phyloP scores from a whole-genome alignment of 164 flowering plant genomes.

The Berberis vulgaris region DNA sequence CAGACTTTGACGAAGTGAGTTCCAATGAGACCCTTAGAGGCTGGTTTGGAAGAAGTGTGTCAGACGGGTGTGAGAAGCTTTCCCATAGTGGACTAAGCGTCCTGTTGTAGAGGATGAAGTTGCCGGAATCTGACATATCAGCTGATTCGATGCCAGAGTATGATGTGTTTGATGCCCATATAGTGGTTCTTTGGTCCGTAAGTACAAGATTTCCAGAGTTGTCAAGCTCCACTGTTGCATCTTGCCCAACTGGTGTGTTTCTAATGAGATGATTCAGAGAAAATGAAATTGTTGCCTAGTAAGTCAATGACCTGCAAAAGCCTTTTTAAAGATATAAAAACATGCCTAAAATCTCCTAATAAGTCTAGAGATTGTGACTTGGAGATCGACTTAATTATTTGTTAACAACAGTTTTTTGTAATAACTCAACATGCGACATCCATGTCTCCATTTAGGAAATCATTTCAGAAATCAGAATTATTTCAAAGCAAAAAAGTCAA shows the following conservation, averaged over 20 bases:
- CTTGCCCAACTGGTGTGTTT: conserved; percentile 63
- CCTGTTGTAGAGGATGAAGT: conserved; percentile 42
- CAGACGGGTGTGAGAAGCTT: conserved; percentile 76
- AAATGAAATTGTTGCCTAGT: conserved; percentile 31
- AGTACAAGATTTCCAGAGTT: conserved; percentile 67
- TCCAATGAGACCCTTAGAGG: conserved; percentile 46
- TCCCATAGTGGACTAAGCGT: conserved; percentile 39
- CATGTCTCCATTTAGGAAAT: too few species aligned
- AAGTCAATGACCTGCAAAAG: conserved; percentile 29
- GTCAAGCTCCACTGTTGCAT: conserved; percentile 63
- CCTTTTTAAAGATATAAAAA: conserved; percentile 7
- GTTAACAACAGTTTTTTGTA: too few species aligned
- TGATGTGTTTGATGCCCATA: conserved; percentile 79
- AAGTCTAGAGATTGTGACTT: neutral
- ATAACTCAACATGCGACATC: too few species aligned
- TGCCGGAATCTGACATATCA: conserved; percentile 65
- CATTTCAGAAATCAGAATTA: too few species aligned
- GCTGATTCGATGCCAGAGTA: conserved; percentile 36
- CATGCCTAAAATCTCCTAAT: neutral
- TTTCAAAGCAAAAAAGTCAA: too few species aligned
- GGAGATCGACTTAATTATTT: neutral
- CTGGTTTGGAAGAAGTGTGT: conserved; percentile 83
- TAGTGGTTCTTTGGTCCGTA: conserved; percentile 23
- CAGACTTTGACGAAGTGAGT: conserved; percentile 40
- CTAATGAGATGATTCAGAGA: conserved; percentile 52